A percentile compares a stretch with the other conserved stretches of the same genome.
These are phyloP conservation scores for Aureobasidium sp. DNA, from an alignment of 2,329 filamentous ascomycete genomes.

Conservation along the genomic window DNA sequence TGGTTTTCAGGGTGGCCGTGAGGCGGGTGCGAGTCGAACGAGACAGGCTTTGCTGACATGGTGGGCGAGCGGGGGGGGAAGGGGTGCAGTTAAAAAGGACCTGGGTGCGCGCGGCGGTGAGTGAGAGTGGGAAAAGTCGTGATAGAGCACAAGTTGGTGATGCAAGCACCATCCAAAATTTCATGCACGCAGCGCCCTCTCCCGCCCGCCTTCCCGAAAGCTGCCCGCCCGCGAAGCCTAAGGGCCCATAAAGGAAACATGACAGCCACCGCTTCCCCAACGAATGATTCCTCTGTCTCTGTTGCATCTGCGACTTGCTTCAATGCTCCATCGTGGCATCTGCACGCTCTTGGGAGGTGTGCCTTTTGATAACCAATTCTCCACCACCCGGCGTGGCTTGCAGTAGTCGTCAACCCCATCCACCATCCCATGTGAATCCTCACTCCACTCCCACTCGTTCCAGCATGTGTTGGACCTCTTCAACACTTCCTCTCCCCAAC, in stretches of 20 bases:
- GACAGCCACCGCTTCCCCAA: not conserved
- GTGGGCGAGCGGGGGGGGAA: conserved; percentile 12
- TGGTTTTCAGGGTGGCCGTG: conserved; percentile 25
- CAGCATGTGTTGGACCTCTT: not conserved
- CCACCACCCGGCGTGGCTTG: conserved; percentile 8
- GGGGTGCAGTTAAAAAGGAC: not conserved
- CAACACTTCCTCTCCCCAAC: conserved; percentile 4
- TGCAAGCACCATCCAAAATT: conserved; percentile 2
- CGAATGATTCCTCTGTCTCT: not conserved
- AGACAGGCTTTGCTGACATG: conserved; percentile 24
- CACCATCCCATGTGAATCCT: conserved; percentile 2
- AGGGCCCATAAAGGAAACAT: not conserved
- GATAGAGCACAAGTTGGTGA: not conserved
- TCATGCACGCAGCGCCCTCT: not conserved
- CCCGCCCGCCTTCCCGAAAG: not conserved
- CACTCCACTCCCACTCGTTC: conserved; percentile 12
- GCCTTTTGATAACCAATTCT: not conserved
- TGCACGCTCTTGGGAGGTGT: not conserved
- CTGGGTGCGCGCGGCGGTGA: not conserved
- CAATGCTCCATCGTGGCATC: not conserved
- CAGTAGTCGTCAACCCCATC: conserved; percentile 8
- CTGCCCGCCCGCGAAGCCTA: not conserved
- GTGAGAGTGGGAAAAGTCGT: conserved; percentile 5
- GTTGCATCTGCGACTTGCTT: not conserved
- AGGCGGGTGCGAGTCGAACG: conserved; percentile 20